These are phyloP conservation scores for Alternaria ethzedia DNA, from an alignment of 2,329 filamentous ascomycete genomes.

Conservation along the genomic window DNA sequence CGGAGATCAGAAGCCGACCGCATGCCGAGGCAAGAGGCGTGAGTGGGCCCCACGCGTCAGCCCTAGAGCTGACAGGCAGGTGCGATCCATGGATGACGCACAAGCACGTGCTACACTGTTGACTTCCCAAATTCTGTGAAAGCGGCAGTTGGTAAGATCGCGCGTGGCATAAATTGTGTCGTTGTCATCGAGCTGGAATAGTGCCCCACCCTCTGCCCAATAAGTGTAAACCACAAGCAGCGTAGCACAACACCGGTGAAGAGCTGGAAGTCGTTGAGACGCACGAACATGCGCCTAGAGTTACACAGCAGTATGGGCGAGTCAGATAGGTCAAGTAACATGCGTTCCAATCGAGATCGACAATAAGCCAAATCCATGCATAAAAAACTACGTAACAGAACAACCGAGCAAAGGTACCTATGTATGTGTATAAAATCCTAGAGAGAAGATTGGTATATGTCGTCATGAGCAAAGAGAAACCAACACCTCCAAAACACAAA, in stretches of 20 bases:
- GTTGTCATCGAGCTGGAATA: not conserved
- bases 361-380: not conserved
- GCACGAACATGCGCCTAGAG: not conserved
- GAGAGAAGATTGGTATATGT: conserved; percentile 8
- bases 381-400: not conserved
- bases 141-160: not conserved
- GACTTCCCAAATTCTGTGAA: not conserved
- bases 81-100: not conserved
- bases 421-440: not conserved
- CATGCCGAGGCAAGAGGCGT: conserved; percentile 10
- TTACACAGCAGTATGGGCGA: not conserved
- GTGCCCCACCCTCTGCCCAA: conserved; percentile 43
- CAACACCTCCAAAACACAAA: not conserved
- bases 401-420: not conserved
- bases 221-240: conserved; percentile 30
- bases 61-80: not conserved
- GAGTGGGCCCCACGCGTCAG: conserved; percentile 13
- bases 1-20: conserved; percentile 26
- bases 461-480: not conserved
- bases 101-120: not conserved
- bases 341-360: not conserved
- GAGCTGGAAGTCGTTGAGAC: not conserved
- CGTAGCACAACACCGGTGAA: conserved; percentile 1
- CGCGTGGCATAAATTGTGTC: not conserved
- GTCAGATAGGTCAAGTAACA: not conserved